Conservation (phyloP, 2,329 filamentous ascomycete species). For the Cadophora malorum region DNA sequence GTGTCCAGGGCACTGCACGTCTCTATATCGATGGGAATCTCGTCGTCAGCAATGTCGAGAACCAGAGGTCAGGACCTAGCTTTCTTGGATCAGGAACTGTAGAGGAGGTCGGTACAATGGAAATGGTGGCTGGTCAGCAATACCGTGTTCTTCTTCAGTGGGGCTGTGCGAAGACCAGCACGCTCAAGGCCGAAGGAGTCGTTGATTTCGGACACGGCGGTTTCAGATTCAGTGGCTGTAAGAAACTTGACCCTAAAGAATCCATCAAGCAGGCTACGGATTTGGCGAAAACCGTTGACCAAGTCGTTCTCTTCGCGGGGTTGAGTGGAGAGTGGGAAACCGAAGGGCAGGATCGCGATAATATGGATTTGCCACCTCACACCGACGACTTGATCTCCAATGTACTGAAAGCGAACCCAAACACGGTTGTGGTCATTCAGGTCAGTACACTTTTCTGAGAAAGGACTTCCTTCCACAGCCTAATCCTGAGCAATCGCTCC, state of each 20-base stretch:
- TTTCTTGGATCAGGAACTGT: slow-evolving; percentile 15
- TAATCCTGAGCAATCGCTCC: too few relatives aligned
- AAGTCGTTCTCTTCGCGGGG: slow-evolving; percentile 72
- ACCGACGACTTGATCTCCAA: slow-evolving; percentile 51
- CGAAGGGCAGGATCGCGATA: slow-evolving; percentile 41
- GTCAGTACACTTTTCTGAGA: slow-evolving; percentile 47
- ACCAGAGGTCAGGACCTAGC: slow-evolving; percentile 41
- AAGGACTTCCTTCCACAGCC: too few relatives aligned
- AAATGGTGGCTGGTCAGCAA: slow-evolving; percentile 40
- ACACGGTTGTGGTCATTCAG: slow-evolving; percentile 74
- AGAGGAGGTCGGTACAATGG: slow-evolving; percentile 41
- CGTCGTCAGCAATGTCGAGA: slow-evolving; percentile 22
- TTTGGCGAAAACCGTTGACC: not conserved
- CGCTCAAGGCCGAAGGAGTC: slow-evolving; percentile 56
- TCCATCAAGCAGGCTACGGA: slow-evolving; percentile 1
- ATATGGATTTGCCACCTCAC: slow-evolving; percentile 38
- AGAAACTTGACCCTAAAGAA: not conserved
- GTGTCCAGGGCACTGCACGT: too few relatives aligned
- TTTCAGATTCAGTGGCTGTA: slow-evolving; percentile 66
- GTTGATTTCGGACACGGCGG: slow-evolving; percentile 56
- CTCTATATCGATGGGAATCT: too few relatives aligned
- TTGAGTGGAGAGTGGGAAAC: slow-evolving; percentile 34
- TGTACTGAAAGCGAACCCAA: slow-evolving; percentile 61
- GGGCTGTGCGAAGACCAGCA: slow-evolving; percentile 57
- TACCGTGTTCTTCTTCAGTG: slow-evolving; percentile 46